Base-by-base conservation (phyloP, 2,329 filamentous ascomycete species). In the Rutstroemia sp. region DNA sequence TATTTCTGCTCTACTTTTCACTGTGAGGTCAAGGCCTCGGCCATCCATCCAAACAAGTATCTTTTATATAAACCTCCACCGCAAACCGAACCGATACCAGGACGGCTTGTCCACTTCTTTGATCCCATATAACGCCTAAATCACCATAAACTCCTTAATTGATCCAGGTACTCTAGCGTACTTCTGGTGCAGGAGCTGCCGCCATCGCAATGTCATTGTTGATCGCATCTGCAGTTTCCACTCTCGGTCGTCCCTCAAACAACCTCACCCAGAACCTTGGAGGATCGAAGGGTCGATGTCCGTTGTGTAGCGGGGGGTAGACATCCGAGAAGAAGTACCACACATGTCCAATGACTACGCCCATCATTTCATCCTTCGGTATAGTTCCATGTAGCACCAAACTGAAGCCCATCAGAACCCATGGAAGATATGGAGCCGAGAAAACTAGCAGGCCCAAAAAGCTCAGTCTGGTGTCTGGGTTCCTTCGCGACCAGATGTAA, bases 251-350 rank as follows among this genome's bases (percentile, higher is more conserved):
- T n/a, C 79, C 75, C 62, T 86, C 91, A 67, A 96, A 96, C 17
- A 97, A 68, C 44, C 91, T 81, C 57, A 88, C 81, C 92, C 92
- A 99, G 86, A 89, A 96, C 58, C 76, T 75, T 0, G 94, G 94
- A 39, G 94, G 92, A 65, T 96, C 92, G 48, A 99, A 78, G 0
- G 94, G 94, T 56, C 89, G 81, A 51, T 87, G 86, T 17, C 90
- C 90, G 61, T 87, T 84, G 72, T 96, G 89, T 45, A 96, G 80
- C 3, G 91, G 88, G 3, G 94, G 94, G 72, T 96, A 99, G 16
- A 99, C 92, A 70, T 99, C 94, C 58, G 86, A 89, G 72, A 97
- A 96, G 75, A 96, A 99, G 72, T 97, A 99, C 87, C 92, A 97
- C 42, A 97, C 80, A 73, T 99, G 94, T 9, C 94, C 94, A 40